Evolutionary conservation across 257 asterid species (phyloP), one percentile per base, ranked within the genome.

Genomic region (Jasminum sambac): DNA sequence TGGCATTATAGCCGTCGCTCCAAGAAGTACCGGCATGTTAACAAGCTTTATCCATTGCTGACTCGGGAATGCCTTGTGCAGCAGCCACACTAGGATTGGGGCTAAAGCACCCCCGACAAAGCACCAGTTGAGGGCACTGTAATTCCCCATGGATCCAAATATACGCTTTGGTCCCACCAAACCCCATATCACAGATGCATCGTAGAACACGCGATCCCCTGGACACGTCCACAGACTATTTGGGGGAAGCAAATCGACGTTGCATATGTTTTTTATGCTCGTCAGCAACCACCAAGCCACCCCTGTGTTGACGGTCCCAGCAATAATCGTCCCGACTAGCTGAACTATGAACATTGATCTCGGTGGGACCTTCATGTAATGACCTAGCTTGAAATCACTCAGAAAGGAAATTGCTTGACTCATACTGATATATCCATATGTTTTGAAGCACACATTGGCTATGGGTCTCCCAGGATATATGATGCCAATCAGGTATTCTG

Each of bases 171-270:
- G 97, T 41, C 97, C 93, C 0, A 86, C 78, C 25, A 91, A 69
- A 3, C 97, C 97, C 97, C 97, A 91, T 5, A 89, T 83, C 13
- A 89, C 93, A 0, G 98, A 89, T 21, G 96, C 98, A 42, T 83
- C 86, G 64, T 41, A 89, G 87, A 91, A 91, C 0, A 84, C 85
- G 5, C 77, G 70, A 70, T 86, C 91, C 13, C 61, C 6, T 0
- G 88, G 89, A 38, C 98, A 91, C 1, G 95, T 88, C 94, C 96
- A 91, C 0, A 91, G 94, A 67, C 96, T 89, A 17, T 76, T 72
- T 0, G 77, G 64, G 2, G 98, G 93, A 8, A 91, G 98, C 5
- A 76, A 40, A 1, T 82, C 57, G 5, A 17, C 46, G 0, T 89
- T 70, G 77, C 98, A 91, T 17, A 91, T 89, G 90, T 85, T 70